A percentile compares a stretch with the other conserved stretches of the same genome.
Conservation (phyloP, 1,284 basidiomycete genomes). For the Xanthoconium separans region DNA sequence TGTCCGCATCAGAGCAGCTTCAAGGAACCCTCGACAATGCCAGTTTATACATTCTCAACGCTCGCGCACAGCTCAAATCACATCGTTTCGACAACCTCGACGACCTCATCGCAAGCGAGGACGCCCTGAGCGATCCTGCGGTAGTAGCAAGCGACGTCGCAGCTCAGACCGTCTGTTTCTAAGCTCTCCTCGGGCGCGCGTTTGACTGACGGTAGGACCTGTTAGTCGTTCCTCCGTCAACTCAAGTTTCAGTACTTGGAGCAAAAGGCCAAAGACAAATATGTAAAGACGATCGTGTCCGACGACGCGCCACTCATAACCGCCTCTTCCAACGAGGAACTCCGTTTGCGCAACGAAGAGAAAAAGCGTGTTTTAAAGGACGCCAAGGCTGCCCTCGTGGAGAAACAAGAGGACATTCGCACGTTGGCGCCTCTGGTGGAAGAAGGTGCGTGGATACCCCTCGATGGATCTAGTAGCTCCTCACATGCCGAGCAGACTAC, state of each 20-base stretch:
- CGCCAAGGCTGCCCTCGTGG: slow-evolving; percentile 60
- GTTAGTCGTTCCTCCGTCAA: slow-evolving; percentile 73
- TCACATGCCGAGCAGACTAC: slow-evolving; percentile 48
- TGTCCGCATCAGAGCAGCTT: slow-evolving; percentile 19
- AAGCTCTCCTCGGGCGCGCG: neutral
- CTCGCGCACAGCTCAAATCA: slow-evolving; percentile 23
- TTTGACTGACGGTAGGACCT: slow-evolving; percentile 1
- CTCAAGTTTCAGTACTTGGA: slow-evolving; percentile 86
- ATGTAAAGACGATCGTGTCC: slow-evolving; percentile 80
- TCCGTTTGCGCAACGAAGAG: slow-evolving; percentile 58
- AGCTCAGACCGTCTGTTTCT: slow-evolving; percentile 25
- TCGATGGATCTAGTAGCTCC: neutral
- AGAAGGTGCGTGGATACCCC: slow-evolving; percentile 46
- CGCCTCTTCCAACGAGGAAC: slow-evolving; percentile 69
- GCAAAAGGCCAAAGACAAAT: slow-evolving; percentile 84
- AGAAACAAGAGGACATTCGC: slow-evolving; percentile 60
- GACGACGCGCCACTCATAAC: slow-evolving; percentile 77
- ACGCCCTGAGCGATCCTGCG: slow-evolving; percentile 30
- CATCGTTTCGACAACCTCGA: slow-evolving; percentile 32
- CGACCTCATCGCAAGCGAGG: slow-evolving; percentile 24
- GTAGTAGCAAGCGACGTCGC: slow-evolving; percentile 32
- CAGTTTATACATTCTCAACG: slow-evolving; percentile 24
- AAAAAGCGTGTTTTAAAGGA: slow-evolving; percentile 69
- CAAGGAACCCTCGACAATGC: slow-evolving; percentile 28
- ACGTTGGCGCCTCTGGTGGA: slow-evolving; percentile 65